Evolutionary conservation across 495 filamentous ascomycete species (phyloP).

Genomic region (Poronia punctata): DNA sequence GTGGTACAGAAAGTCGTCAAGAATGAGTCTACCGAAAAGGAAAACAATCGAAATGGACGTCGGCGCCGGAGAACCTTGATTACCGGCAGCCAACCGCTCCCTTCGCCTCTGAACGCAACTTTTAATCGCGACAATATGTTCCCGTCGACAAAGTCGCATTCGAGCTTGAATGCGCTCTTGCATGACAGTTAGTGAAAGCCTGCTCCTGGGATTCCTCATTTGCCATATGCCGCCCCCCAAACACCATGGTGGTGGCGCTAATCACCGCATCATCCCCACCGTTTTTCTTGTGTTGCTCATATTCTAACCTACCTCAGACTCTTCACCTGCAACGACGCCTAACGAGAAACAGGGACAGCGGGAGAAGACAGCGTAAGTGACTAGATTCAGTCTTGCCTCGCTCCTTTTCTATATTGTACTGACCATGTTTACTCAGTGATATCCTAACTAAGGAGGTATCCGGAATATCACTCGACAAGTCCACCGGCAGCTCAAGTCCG

Average conservation of each 20-base stretch:
- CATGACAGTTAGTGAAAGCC: conserved; percentile 58
- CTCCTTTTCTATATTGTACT: conserved; percentile 4
- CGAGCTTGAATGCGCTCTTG: conserved; percentile 77
- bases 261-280: not conserved
- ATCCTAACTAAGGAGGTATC: conserved; percentile 86
- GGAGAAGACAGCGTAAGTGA: conserved; percentile 87
- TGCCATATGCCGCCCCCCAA: too few relatives aligned
- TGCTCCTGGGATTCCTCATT: not conserved
- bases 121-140: conserved; percentile 70
- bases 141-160: conserved; percentile 66
- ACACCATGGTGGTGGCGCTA: too few relatives aligned
- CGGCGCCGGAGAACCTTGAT: conserved; percentile 87
- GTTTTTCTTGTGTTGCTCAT: conserved; percentile 2
- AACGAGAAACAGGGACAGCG: conserved; percentile 72
- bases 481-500: conserved; percentile 34
- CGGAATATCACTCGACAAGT: conserved; percentile 86
- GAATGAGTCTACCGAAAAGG: conserved; percentile 71
- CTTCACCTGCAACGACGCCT: conserved; percentile 13
- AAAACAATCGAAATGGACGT: conserved; percentile 91
- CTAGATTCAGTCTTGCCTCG: not conserved
- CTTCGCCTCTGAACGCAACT: conserved; percentile 86
- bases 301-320: conserved; percentile 10
- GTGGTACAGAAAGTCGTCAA: conserved; percentile 95
- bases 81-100: conserved; percentile 92
- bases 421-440: conserved; percentile 50